Conservation (phyloP, 257 asterid species). For the Solanum chiquidenum region DNA sequence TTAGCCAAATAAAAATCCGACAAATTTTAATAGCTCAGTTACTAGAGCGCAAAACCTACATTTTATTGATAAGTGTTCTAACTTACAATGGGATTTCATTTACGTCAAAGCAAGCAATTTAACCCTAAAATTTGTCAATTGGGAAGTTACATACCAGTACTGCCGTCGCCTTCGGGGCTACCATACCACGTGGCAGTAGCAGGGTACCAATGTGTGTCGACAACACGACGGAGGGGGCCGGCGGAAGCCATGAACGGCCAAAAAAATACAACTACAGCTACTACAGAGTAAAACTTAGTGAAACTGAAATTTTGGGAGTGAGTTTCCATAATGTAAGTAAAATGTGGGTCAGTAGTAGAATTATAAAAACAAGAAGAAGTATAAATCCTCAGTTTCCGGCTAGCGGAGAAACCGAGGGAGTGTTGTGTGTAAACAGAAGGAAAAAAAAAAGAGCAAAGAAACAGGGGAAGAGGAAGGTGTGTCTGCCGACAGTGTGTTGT, state of each 20-base stretch:
- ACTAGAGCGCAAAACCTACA: neutral
- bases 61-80: neutral
- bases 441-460: neutral
- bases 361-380: neutral
- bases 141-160: conserved; percentile 31
- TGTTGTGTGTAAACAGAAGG: neutral
- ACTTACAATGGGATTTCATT: neutral
- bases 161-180: conserved; percentile 97
- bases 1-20: neutral
- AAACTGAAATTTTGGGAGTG: neutral
- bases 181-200: conserved; percentile 99
- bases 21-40: neutral
- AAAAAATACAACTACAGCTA: neutral
- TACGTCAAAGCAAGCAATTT: neutral
- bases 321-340: conserved; percentile 25
- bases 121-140: neutral
- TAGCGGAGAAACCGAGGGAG: conserved; percentile 40
- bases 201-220: conserved; percentile 49
- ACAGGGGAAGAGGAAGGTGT: neutral
- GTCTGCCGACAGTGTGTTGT: conserved; percentile 32
- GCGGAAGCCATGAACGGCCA: conserved; percentile 6
- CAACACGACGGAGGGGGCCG: conserved; percentile 14
- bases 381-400: conserved; percentile 13
- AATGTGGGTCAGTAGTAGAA: neutral
- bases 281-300: neutral